Percentiles rank a stretch among this genome's conserved stretches.
phyloP scores from a whole-genome alignment of 257 asterid genomes.

The Striga asiatica region DNA sequence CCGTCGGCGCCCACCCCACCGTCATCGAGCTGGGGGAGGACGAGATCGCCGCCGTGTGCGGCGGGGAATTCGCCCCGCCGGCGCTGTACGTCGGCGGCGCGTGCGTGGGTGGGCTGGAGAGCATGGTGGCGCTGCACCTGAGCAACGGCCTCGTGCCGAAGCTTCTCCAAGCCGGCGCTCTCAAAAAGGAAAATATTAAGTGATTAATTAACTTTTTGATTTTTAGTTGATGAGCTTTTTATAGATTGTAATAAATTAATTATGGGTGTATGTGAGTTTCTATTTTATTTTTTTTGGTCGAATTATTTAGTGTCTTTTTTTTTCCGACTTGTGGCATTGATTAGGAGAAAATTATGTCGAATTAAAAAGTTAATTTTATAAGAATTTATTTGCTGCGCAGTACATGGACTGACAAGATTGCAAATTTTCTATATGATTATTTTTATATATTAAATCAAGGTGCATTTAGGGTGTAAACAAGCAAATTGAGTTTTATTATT shows the following conservation, averaged over 20 bases:
- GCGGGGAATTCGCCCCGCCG: conserved; percentile 24
- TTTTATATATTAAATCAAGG: too few species aligned
- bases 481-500: too few species aligned
- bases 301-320: background rate
- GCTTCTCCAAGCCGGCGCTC: conserved; percentile 76
- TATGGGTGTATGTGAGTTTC: too few species aligned
- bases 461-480: too few species aligned
- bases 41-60: conserved; percentile 33
- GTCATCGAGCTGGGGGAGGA: conserved; percentile 75
- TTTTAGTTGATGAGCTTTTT: background rate
- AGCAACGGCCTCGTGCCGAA: conserved; percentile 74
- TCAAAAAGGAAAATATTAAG: conserved; percentile 27
- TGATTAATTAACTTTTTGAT: conserved; percentile 8
- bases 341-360: background rate
- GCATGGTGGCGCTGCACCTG: conserved; percentile 66
- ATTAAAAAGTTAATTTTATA: too few species aligned
- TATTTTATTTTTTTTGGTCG: background rate
- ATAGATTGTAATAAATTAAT: too few species aligned
- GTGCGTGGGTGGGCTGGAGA: conserved; percentile 77
- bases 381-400: background rate
- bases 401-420: background rate
- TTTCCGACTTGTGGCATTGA: background rate
- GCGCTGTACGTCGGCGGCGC: conserved; percentile 81
- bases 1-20: conserved; percentile 74
- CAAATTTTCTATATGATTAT: background rate